Conservation (phyloP, 192 early-diverging fungal genomes). For the Lobulomyces angularis region DNA sequence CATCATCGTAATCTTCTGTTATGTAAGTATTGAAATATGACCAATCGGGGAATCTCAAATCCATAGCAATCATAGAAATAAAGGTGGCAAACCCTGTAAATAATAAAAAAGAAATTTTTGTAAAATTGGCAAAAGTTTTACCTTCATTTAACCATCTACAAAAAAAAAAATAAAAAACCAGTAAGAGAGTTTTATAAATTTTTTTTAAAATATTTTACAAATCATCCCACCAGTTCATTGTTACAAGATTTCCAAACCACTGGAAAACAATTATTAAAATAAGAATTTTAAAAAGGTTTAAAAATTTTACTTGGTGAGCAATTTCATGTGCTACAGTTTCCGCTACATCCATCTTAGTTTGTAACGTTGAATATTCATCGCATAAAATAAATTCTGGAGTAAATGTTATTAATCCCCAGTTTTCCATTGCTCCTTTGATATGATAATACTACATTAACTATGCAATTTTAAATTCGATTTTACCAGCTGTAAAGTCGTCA, state of each 20-base stretch:
- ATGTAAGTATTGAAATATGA: too few species aligned
- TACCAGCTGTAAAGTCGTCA: constrained; percentile 80
- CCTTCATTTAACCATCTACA: too few species aligned
- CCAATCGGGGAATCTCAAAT: constrained; percentile 88
- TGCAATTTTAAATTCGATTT: too few species aligned
- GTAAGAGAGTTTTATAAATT: too few species aligned
- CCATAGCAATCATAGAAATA: constrained; percentile 77
- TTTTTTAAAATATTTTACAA: too few species aligned
- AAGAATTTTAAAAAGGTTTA: too few species aligned
- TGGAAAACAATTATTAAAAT: too few species aligned
- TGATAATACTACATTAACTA: too few species aligned
- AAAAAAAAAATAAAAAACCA: too few species aligned
- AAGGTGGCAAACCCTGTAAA: constrained; percentile 97
- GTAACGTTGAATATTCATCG: constrained; percentile 65
- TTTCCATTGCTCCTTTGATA: too few species aligned
- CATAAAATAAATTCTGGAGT: constrained; percentile 71
- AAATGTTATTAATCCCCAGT: constrained; percentile 95
- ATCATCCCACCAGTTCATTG: constrained; percentile 94
- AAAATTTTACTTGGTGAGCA: constrained; percentile 71
- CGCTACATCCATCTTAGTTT: constrained; percentile 70
- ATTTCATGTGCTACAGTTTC: constrained; percentile 88
- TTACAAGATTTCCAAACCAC: constrained; percentile 96
- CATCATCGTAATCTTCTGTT: too few species aligned
- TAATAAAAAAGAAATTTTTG: constrained; percentile 87
- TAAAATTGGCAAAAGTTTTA: too few species aligned